Base-by-base conservation (phyloP, 2,329 filamentous ascomycete species). In the Microsporum ferrugineum region DNA sequence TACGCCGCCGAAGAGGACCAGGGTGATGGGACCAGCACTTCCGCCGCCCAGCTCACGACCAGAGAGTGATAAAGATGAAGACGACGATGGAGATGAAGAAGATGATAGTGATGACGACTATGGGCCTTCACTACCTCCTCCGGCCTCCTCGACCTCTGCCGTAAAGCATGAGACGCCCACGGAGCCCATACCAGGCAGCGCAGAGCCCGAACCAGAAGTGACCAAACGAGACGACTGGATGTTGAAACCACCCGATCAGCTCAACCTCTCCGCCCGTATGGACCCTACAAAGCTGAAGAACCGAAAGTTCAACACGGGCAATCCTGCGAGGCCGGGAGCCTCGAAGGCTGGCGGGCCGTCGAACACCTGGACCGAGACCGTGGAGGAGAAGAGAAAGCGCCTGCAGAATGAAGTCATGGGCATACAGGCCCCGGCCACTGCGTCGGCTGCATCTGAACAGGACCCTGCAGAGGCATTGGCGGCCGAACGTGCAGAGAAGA, bases 291-390 rank as follows among this genome's bases (percentile, higher is more conserved):
- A 91, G 73, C 78, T 91, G 64, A 86, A 86, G 67, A 85, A 84
- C 64, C 86, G 89, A 64, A 90, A 88, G 65, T 96, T 96, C 78
- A 85, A 88, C 58, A 88, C 87, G 0, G 83, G 84, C 6, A 84
- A 84, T 69, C 77, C 80, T 4, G 78, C 82, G 1, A 78, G 77
- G 63, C 77, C 73, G 6, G 68, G 74, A 3, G 64, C 66, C 29
- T 73, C 74, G 3, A 71, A 71, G n/a, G 72, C 67, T 14, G 84
- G 83, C 34, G 58, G 31, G 5, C 38, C 57, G 1, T 57, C 60
- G 12, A 62, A 60, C 10, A 84, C 91, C 58, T 96, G 91, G 91
- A 94, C 90, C 0, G 91, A 96, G 73, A 95, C 90, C 6, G 87
- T 89, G 0, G 88, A 91, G 70, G 83, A 96, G 74, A 95, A 95